Percentiles rank a stretch among this genome's conserved stretches.
These are phyloP conservation scores for Lentinus tigrinus DNA, from an alignment of 768 basidiomycete species.

Conservation along the genomic window DNA sequence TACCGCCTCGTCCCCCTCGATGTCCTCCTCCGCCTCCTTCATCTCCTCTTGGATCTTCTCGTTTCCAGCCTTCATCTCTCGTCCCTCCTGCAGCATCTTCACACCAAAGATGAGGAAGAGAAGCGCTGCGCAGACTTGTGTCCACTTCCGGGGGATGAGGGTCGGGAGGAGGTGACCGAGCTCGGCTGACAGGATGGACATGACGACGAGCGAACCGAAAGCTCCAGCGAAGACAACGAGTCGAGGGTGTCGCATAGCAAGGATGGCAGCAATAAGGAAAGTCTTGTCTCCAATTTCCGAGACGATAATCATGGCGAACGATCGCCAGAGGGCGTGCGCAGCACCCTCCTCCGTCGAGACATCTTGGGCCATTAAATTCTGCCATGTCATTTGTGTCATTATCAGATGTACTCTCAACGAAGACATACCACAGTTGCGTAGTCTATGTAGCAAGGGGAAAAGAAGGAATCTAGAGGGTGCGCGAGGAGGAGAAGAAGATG, in stretches of 20 bases:
- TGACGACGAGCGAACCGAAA: constrained; percentile 81
- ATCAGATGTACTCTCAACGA: too few species aligned
- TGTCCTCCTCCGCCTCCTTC: constrained; percentile 94
- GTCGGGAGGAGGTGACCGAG: constrained; percentile 88
- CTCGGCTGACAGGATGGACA: constrained; percentile 93
- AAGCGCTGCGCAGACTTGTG: constrained; percentile 58
- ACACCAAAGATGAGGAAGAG: constrained; percentile 90
- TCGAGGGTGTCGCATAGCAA: constrained; percentile 90
- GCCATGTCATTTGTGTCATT: neutral
- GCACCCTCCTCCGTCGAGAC: constrained; percentile 24
- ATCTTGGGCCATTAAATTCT: constrained; percentile 20
- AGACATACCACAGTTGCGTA: neutral
- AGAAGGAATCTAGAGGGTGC: too few species aligned
- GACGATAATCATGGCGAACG: constrained; percentile 88
- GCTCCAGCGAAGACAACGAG: constrained; percentile 86
- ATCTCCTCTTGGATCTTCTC: constrained; percentile 92
- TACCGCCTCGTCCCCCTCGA: constrained; percentile 73
- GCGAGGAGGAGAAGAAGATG: too few species aligned
- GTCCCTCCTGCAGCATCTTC: constrained; percentile 86
- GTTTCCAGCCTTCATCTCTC: constrained; percentile 72
- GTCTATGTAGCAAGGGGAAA: too few species aligned
- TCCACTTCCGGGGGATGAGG: constrained; percentile 67
- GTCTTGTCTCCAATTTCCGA: constrained; percentile 98
- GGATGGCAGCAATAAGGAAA: constrained; percentile 83
- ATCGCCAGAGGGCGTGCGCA: constrained; percentile 64